phyloP scores from a whole-genome alignment of 805 yeast genomes.

The Scheffersomyces lignosus region DNA sequence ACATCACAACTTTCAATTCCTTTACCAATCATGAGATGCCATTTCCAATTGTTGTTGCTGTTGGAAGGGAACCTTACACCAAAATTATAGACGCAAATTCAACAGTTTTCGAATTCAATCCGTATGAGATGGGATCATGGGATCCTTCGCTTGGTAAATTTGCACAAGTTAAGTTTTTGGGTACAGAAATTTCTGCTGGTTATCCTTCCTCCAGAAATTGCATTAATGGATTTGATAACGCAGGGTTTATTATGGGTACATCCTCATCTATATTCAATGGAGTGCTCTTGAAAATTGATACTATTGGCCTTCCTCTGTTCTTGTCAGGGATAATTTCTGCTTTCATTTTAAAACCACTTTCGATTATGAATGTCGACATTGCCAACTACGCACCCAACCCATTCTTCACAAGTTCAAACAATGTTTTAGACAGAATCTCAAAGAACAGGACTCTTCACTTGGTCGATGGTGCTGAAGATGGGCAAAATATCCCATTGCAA shows the following conservation, averaged over 20 bases:
- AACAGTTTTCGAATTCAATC: conserved; percentile 38
- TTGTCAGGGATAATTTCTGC: background rate
- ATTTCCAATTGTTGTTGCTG: conserved; percentile 39
- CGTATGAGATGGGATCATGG: conserved; percentile 75
- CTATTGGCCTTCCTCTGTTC: conserved; percentile 22
- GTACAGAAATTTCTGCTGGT: conserved; percentile 65
- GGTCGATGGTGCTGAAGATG: conserved; percentile 45
- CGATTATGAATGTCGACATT: conserved; percentile 46
- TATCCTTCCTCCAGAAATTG: conserved; percentile 50
- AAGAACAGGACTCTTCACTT: conserved; percentile 27
- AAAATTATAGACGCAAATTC: conserved; percentile 32
- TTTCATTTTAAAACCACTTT: conserved; percentile 5
- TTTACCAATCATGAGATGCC: conserved; percentile 37
- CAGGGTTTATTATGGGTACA: conserved; percentile 80
- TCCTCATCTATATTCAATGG: conserved; percentile 80
- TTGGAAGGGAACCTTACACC: conserved; percentile 38
- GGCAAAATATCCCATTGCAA: conserved; percentile 36
- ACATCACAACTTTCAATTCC: conserved; percentile 13
- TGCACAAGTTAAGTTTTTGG: conserved; percentile 66
- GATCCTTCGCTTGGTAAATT: conserved; percentile 72
- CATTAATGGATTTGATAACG: conserved; percentile 71
- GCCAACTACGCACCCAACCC: conserved; percentile 78
- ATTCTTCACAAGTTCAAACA: conserved; percentile 29
- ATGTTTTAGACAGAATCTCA: conserved; percentile 5
- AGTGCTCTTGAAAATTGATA: conserved; percentile 56